Evolutionary conservation across 768 basidiomycete species (phyloP).

Genomic region (Mrakia gelida): DNA sequence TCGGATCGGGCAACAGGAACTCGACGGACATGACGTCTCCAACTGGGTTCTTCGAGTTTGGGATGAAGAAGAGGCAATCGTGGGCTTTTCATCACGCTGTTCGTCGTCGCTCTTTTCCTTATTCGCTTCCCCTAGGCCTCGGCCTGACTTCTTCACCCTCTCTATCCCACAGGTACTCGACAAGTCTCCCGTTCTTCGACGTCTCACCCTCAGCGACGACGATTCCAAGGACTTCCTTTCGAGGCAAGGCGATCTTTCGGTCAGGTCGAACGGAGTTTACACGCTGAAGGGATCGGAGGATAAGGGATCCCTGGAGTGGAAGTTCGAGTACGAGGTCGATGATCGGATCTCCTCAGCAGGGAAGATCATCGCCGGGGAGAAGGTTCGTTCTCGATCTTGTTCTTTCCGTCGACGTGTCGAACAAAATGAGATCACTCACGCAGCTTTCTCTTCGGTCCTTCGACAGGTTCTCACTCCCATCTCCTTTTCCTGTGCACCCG

Average conservation of each 20-base stretch:
- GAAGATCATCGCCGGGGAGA: slow-evolving; percentile 59
- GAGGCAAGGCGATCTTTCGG: slow-evolving; percentile 63
- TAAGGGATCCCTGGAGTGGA: slow-evolving; percentile 59
- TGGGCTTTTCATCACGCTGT: slow-evolving; percentile 68
- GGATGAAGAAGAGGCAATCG: slow-evolving; percentile 55
- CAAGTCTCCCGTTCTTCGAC: slow-evolving; percentile 60
- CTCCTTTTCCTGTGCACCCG: slow-evolving; percentile 69
- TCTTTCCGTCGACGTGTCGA: not conserved
- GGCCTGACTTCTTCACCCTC: not conserved
- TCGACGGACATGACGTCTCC: slow-evolving; percentile 37
- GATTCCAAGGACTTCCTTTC: slow-evolving; percentile 70
- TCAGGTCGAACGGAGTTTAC: slow-evolving; percentile 72
- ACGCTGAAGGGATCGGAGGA: slow-evolving; percentile 65
- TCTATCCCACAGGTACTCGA: slow-evolving; percentile 40
- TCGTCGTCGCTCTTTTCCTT: slow-evolving; percentile 49
- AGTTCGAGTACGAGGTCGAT: slow-evolving; percentile 71
- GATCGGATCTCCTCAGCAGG: slow-evolving; percentile 52
- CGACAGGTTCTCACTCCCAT: slow-evolving; percentile 58
- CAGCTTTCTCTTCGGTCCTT: not conserved
- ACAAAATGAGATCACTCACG: not conserved
- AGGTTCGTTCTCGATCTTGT: slow-evolving; percentile 42
- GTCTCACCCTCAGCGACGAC: slow-evolving; percentile 62
- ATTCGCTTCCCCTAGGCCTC: not conserved
- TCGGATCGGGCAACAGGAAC: slow-evolving; percentile 34
- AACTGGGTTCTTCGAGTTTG: slow-evolving; percentile 60